A percentile compares a stretch with the other conserved stretches of the same genome.
Conservation (phyloP, 1,284 basidiomycete genomes). For the Mycena citricolor region DNA sequence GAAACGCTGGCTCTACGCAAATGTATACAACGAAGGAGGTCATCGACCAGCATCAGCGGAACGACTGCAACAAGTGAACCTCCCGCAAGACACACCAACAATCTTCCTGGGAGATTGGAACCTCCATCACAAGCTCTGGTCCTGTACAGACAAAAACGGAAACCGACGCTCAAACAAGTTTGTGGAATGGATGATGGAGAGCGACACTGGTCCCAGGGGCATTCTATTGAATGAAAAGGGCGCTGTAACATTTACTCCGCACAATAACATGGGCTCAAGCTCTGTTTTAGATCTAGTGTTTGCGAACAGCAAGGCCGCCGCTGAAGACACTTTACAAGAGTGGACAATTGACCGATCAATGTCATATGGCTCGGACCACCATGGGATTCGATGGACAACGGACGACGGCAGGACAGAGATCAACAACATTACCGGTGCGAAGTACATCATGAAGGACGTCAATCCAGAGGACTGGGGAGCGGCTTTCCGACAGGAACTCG, state of each 20-base stretch:
- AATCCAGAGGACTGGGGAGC: slow-evolving; percentile 4
- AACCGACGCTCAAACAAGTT: background rate
- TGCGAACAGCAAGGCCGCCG: slow-evolving; percentile 12
- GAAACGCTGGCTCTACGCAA: slow-evolving; percentile 25
- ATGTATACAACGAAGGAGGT: slow-evolving; percentile 28
- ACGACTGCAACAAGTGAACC: slow-evolving; percentile 9
- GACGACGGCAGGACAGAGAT: slow-evolving; percentile 14
- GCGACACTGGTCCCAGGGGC: too few relatives aligned
- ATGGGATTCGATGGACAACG: slow-evolving; percentile 15
- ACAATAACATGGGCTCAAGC: background rate
- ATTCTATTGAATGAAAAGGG: slow-evolving; percentile 25
- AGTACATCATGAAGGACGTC: slow-evolving; percentile 16
- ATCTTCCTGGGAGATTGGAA: slow-evolving; percentile 31
- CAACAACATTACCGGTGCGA: slow-evolving; percentile 11
- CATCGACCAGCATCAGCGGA: slow-evolving; percentile 1
- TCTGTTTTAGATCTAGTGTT: slow-evolving; percentile 25
- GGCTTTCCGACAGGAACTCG: slow-evolving; percentile 3
- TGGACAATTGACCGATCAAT: slow-evolving; percentile 14
- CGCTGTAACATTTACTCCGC: slow-evolving; percentile 20
- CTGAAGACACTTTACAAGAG: slow-evolving; percentile 17
- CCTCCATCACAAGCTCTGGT: slow-evolving; percentile 28
- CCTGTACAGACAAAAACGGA: background rate
- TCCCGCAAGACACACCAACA: slow-evolving; percentile 18
- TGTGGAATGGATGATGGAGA: slow-evolving; percentile 23
- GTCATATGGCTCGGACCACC: slow-evolving; percentile 23